phyloP scores from a whole-genome alignment of 495 filamentous ascomycete species.

The Penicillium ochrochloron region DNA sequence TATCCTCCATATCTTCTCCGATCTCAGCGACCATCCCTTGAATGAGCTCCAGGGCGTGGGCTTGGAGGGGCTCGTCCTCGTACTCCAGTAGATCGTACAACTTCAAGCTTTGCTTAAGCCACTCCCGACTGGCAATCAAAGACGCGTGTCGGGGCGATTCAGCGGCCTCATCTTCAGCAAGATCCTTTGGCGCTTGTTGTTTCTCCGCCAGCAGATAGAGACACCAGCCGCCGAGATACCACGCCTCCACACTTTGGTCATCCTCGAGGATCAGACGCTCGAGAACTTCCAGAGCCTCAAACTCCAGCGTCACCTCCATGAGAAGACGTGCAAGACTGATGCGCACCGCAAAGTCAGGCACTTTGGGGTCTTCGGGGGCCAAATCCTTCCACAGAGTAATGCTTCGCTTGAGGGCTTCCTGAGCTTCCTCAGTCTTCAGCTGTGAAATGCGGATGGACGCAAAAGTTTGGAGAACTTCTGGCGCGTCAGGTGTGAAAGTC shows the following conservation, averaged over 20 bases:
- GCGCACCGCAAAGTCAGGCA: constrained; percentile 82
- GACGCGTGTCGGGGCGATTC: constrained; percentile 46
- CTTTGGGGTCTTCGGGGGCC: constrained; percentile 60
- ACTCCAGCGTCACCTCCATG: constrained; percentile 86
- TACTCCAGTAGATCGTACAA: constrained; percentile 54
- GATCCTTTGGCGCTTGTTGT: constrained; percentile 50
- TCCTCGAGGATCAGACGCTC: constrained; percentile 85
- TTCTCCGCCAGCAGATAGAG: constrained; percentile 78
- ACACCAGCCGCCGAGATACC: constrained; percentile 96
- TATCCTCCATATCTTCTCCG: constrained; percentile 55
- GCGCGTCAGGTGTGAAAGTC: constrained; percentile 69
- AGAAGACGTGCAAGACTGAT: constrained; percentile 83
- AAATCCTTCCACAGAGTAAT: constrained; percentile 79
- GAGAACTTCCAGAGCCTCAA: constrained; percentile 81
- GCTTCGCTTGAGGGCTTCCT: constrained; percentile 74
- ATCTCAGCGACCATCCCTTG: constrained; percentile 60
- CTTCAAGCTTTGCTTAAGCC: constrained; percentile 56
- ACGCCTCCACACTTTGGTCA: constrained; percentile 90
- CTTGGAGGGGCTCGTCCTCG: constrained; percentile 57
- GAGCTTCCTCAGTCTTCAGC: constrained; percentile 72
- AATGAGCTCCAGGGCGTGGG: constrained; percentile 62
- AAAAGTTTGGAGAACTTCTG: constrained; percentile 89
- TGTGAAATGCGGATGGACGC: constrained; percentile 95
- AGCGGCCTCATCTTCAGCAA: constrained; percentile 29
- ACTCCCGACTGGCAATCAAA: constrained; percentile 54